Evolutionary conservation across 208 protist species (phyloP), one percentile per base, ranked within the genome.

Genomic region (Trypanosoma rangeli): DNA sequence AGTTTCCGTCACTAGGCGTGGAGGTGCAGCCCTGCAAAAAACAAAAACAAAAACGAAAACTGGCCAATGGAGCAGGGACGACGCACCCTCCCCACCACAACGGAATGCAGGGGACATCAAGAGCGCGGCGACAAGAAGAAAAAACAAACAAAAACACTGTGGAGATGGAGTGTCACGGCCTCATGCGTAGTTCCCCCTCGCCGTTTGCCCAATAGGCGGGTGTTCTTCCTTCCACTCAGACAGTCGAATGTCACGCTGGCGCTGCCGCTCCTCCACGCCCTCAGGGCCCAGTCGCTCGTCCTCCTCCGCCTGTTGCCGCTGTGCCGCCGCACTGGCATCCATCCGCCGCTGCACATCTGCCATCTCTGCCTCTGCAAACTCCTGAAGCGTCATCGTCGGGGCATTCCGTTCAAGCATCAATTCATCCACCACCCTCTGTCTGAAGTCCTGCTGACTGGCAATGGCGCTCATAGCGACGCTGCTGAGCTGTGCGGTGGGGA

Each of bases 101-200:
- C n/a, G n/a, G n/a, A n/a, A n/a, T n/a, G n/a, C n/a, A n/a, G n/a
- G n/a, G n/a, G n/a, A n/a, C n/a, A n/a, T n/a, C n/a, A n/a, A n/a
- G n/a, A n/a, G n/a, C n/a, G n/a, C 3, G 28, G 12, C 46, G 12
- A 13, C 35, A 57, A 16, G 22, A 70, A 63, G 54, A 58, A 58
- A 64, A 64, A 72, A 58, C 44, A 56, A 59, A 46, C 57, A 65
- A 54, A 56, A 35, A 63, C 39, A 48, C 0, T 2, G 33, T 37
- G 49, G 15, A 64, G 5, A 5, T 53, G 9, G 18, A n/a, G 9
- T 12, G n/a, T 2, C n/a, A 26, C 18, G 26, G 42, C 13, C 26
- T 87, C 71, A 94, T 29, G 89, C 79, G 74, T 94, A 96, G 74
- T 96, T 96, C 26, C 91, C 91, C 73, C 88, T 90, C 56, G 83